Evolutionary conservation across 768 basidiomycete species (phyloP), one percentile per base, ranked within the genome.

Genomic region (Tricholoma matsutake): DNA sequence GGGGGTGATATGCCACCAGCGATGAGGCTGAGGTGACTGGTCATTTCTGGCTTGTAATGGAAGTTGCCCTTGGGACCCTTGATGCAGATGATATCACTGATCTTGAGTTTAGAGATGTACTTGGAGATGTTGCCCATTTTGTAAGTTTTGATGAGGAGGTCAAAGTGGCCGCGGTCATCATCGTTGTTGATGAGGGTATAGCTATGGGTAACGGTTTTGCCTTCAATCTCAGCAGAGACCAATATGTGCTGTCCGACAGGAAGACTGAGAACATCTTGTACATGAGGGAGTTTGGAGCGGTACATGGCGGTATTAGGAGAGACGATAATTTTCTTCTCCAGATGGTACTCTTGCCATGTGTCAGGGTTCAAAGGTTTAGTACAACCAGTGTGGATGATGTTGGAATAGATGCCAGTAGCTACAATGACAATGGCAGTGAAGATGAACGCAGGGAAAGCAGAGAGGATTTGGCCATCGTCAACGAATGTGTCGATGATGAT

Each of bases 221-320:
- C 96, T 67, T 89, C 85, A 64, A 98, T 94, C 64, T 92, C 88
- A 16, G 96, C 95, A 20, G 86, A 84, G 58, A 99, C 83, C 53
- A 91, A 88, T 68, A 99, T 93, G 81, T 99, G 97, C 78, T 98
- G 94, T 55, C 97, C 97, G 64, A 94, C 88, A 60, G 97, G 97
- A 3, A 99, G 88, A 60, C 96, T 96, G 14, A 99, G 88, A 56
- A 89, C 79, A 71, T 92, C 90, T 32, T 85, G 82, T 8, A 83
- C 69, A 63, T 82, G 79, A 34, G 93, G 92, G 16, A 98, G 83
- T 22, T 82, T 86, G 75, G 97, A 97, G 60, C 94, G 94, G 81
- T 98, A 98, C 94, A 94, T 82, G 69, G 97, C 96, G 39, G 97
- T 99, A 77, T 99, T 99, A 64, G 91, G 92, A 7, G 96, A 98